Conservation (phyloP, 305 asterid species). For the Fraxinus albicans region DNA sequence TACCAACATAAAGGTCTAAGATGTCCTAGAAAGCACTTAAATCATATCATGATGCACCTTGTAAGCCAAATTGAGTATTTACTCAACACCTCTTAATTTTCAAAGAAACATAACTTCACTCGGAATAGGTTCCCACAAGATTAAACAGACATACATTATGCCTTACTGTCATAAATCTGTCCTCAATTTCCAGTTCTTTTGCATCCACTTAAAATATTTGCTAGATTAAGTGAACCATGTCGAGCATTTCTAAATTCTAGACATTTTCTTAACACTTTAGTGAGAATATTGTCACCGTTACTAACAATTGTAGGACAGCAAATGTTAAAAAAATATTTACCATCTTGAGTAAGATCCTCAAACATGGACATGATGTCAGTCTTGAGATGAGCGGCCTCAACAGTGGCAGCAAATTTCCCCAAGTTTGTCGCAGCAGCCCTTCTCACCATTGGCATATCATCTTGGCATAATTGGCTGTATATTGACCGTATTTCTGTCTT, state of each 20-base stretch:
- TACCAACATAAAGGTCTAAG: neutral
- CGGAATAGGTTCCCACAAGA: neutral
- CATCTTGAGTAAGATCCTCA: constrained; percentile 57
- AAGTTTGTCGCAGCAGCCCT: constrained; percentile 76
- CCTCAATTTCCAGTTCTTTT: neutral
- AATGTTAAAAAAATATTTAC: constrained; percentile 22
- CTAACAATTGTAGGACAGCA: neutral
- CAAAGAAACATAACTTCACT: neutral
- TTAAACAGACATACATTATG: neutral
- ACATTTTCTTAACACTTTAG: neutral
- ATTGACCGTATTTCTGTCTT: constrained; percentile 75
- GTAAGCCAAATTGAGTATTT: neutral
- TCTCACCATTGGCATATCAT: constrained; percentile 96
- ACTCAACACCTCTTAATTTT: neutral
- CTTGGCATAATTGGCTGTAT: constrained; percentile 86
- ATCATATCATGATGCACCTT: neutral
- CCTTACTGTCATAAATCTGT: neutral
- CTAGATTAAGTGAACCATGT: neutral
- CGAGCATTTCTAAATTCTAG: neutral
- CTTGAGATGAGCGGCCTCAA: constrained; percentile 45
- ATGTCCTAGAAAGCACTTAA: neutral
- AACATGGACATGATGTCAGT: constrained; percentile 48
- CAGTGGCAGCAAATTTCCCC: constrained; percentile 56
- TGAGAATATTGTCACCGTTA: neutral
- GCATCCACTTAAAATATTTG: neutral